phyloP scores from a whole-genome alignment of 164 flowering plant species.

The Warburgia ugandensis region DNA sequence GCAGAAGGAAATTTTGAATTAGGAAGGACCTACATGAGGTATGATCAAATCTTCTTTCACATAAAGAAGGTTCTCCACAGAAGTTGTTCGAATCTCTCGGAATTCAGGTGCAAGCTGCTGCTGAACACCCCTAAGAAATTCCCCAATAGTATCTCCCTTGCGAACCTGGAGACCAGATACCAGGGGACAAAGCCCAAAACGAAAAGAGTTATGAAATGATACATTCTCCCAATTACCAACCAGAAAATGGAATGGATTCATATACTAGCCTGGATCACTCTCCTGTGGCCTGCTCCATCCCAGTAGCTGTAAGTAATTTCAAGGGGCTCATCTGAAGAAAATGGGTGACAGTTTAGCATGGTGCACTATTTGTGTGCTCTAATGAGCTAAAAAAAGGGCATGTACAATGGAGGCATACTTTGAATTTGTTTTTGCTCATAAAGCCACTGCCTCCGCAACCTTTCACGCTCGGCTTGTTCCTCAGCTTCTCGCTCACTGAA shows the following conservation, averaged over 20 bases:
- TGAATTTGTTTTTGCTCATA: conserved; percentile 78
- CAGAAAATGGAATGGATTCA: not conserved
- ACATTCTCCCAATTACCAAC: not conserved
- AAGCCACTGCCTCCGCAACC: conserved; percentile 79
- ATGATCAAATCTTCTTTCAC: conserved; percentile 98
- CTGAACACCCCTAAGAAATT: conserved; percentile 91
- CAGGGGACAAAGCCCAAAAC: not conserved
- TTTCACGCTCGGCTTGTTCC: conserved; percentile 97
- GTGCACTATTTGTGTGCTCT: too few species aligned
- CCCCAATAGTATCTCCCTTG: conserved; percentile 88
- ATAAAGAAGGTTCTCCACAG: conserved; percentile 94
- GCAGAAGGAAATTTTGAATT: not conserved
- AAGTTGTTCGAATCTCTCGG: conserved; percentile 89
- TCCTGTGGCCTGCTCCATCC: conserved; percentile 98
- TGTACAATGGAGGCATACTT: conserved; percentile 37
- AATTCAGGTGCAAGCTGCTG: conserved; percentile 99
- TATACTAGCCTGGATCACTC: conserved; percentile 66
- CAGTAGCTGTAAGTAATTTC: conserved; percentile 96
- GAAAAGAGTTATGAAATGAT: too few species aligned
- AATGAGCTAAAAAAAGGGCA: not conserved
- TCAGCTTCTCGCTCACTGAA: conserved; percentile 99
- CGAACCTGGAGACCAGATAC: conserved; percentile 47
- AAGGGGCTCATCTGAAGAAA: conserved; percentile 79
- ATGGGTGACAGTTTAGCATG: too few species aligned
- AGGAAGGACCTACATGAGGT: conserved; percentile 61